Evolutionary conservation across 1,139 yeast species (phyloP), one percentile per base, ranked within the genome.

Genomic region (Scheffersomyces insectosa): DNA sequence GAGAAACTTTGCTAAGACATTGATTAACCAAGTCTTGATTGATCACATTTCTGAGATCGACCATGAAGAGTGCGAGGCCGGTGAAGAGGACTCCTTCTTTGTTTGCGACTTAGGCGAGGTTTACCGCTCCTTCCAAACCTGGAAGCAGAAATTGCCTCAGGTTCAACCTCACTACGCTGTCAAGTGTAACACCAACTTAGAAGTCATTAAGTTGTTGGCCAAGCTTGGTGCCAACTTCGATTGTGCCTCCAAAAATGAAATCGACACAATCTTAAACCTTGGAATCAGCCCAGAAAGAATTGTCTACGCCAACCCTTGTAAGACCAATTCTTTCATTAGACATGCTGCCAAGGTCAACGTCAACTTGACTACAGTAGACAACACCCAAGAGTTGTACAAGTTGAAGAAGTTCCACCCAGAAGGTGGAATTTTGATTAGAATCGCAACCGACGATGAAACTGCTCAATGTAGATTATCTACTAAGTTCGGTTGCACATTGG

Each of bases 241-340:
- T 64, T 93, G 99, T 70, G 98, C 98, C 11, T 88, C 97, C 29
- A 83, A 86, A 60, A 76, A 77, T 51, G 99, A 93, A 68, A 88
- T 93, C 57, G 85, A 83, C 48, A 69, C 72, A 41, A 78, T 89
- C 43, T 71, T 88, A 52, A 60, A 68, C 28, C 62, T 83, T 48
- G 93, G 91, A 11, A 80, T 85, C 44, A 69, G 69, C 47, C 78
- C 95, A 10, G 65, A 73, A 13, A 75, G 88, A 55, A 86, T 93
- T 57, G 79, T 93, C 46, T 93, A 88, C 66, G 98, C 98, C 28
- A 90, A 93, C 59, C 97, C 99, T 16, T 88, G 97, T 67, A 93
- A 93, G 69, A 84, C 93, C 35, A 78, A 82, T 44, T 86, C 96
- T 30, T 88, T 83, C 55, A 71, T 93, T 49, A 78, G 95, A 56